Conservation (phyloP, 2,329 filamentous ascomycete genomes). For the Cercospora sojina region DNA sequence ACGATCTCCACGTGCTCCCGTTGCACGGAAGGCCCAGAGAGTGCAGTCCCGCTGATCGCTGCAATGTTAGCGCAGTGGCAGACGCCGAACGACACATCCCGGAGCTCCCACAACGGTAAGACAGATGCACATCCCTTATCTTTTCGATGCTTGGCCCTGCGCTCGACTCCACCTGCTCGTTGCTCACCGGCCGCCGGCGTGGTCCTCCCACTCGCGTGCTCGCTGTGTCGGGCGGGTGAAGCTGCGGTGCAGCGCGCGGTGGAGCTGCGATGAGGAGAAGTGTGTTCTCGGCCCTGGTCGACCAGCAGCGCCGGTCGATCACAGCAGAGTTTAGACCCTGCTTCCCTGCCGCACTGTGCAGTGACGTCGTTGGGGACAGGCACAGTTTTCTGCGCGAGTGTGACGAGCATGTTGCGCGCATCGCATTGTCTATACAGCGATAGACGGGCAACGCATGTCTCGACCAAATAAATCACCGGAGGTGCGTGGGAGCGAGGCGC, state of each 20-base stretch:
- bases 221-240: neutral
- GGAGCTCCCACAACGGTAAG: slow-evolving; percentile 1
- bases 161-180: neutral
- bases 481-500: neutral
- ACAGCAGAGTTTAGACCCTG: slow-evolving; percentile 8
- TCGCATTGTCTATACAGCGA: neutral
- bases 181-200: neutral
- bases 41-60: slow-evolving; percentile 15
- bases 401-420: neutral
- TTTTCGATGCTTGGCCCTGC: neutral
- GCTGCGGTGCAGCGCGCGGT: neutral
- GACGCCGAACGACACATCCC: slow-evolving; percentile 2
- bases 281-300: slow-evolving; percentile 10
- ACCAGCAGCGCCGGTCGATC: neutral
- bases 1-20: slow-evolving; percentile 18
- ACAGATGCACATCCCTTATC: neutral
- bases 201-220: neutral
- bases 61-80: slow-evolving; percentile 7
- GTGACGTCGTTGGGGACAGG: slow-evolving; percentile 3
- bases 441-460: neutral
- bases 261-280: slow-evolving; percentile 12
- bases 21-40: neutral
- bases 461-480: neutral
- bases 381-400: neutral
- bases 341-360: neutral